phyloP scores from a whole-genome alignment of 2,329 filamentous ascomycete species.

The Pseudogymnoascus sp. region DNA sequence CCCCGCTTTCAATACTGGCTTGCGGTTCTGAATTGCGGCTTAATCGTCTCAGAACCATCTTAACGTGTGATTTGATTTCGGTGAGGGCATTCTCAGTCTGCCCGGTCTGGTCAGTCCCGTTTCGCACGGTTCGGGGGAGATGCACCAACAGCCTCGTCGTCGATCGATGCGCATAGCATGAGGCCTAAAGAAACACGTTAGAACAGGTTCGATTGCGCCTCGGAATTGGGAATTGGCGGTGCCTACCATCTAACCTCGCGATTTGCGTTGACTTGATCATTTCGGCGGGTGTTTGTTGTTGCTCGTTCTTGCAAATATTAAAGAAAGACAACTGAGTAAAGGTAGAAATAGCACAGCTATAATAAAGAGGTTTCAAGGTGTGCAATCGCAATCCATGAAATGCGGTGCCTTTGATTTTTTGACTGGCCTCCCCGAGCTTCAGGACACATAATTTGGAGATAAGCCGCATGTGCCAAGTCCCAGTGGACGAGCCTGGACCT shows the following conservation, averaged over 20 bases:
- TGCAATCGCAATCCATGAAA: slow-evolving; percentile 15
- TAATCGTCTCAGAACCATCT: slow-evolving; percentile 80
- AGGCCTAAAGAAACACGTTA: slow-evolving; percentile 54
- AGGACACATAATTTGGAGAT: slow-evolving; percentile 10
- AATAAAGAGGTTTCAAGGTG: background rate
- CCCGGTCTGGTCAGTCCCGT: background rate
- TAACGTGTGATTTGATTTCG: slow-evolving; percentile 85
- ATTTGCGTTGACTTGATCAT: slow-evolving; percentile 88
- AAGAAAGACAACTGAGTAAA: background rate
- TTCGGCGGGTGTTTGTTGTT: slow-evolving; percentile 12
- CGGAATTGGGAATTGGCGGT: background rate
- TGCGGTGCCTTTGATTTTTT: background rate
- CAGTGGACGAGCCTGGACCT: background rate
- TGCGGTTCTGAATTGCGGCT: slow-evolving; percentile 83
- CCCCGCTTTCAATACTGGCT: slow-evolving; percentile 79
- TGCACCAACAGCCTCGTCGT: slow-evolving; percentile 64
- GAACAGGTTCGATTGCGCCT: background rate
- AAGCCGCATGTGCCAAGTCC: background rate
- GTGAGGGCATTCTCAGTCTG: slow-evolving; percentile 64
- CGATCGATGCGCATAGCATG: slow-evolving; percentile 88
- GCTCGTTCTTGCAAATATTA: background rate
- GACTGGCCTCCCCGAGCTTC: background rate
- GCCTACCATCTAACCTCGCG: slow-evolving; percentile 75
- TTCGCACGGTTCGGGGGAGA: background rate
- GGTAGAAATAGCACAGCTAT: background rate